These are phyloP conservation scores for Rachicladosporium sp. DNA, from an alignment of 2,329 filamentous ascomycete species.

Conservation along the genomic window DNA sequence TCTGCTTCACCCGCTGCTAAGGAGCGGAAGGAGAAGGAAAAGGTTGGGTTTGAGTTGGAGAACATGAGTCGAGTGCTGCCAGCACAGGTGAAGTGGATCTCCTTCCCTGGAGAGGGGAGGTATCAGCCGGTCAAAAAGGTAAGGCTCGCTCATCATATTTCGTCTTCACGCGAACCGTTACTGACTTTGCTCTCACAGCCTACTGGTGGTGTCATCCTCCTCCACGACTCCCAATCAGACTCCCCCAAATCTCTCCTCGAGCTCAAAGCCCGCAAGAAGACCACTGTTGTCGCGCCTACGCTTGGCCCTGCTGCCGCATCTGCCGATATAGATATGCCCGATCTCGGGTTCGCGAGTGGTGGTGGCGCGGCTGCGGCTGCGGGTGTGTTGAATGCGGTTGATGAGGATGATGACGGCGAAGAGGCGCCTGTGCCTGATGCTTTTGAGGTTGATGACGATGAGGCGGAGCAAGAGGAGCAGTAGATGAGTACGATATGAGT, in stretches of 20 bases:
- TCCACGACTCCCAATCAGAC: constrained; percentile 68
- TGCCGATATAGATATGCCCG: too few relatives aligned
- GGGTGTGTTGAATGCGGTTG: constrained; percentile 71
- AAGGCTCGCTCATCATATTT: constrained; percentile 19
- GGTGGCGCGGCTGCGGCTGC: constrained; percentile 38
- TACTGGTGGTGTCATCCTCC: constrained; percentile 85
- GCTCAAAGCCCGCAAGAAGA: constrained; percentile 76
- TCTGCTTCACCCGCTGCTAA: constrained; percentile 45
- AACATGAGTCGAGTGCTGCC: constrained; percentile 96
- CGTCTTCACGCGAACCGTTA: too few relatives aligned
- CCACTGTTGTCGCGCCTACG: constrained; percentile 33
- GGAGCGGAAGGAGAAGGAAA: constrained; percentile 53
- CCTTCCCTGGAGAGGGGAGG: constrained; percentile 66
- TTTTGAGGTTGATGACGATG: constrained; percentile 67
- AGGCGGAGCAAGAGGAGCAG: constrained; percentile 24
- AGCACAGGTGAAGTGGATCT: constrained; percentile 88
- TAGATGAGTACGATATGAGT: too few relatives aligned
- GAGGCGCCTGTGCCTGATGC: constrained; percentile 59
- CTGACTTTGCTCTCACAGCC: constrained; percentile 41
- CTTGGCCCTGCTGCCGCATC: constrained; percentile 10
- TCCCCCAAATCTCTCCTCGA: constrained; percentile 74
- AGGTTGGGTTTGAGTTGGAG: constrained; percentile 87
- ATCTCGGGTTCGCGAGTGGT: not conserved
- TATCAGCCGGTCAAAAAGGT: constrained; percentile 93
- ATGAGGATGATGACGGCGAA: constrained; percentile 68